Evolutionary conservation across 441 rosid species (phyloP).

Genomic region (California macrophylla): DNA sequence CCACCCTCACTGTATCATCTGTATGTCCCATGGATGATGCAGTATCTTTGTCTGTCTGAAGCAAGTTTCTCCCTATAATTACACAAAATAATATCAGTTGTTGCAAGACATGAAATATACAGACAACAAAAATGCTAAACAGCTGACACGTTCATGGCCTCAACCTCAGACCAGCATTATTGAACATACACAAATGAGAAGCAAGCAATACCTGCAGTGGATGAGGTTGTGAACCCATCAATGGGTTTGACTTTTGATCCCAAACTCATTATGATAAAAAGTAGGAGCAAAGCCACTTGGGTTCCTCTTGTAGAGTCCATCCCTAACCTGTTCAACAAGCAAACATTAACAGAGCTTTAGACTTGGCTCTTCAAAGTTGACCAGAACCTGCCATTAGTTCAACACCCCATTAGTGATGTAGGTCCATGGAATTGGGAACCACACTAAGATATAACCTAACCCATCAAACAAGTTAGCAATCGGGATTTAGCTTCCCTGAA

Average conservation of each 20-base stretch:
- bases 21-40: conserved; percentile 12
- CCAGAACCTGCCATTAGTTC: not conserved
- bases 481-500: no score
- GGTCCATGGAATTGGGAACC: not conserved
- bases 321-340: not conserved
- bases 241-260: not conserved
- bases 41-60: conserved; percentile 21
- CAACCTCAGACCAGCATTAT: not conserved
- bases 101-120: not conserved
- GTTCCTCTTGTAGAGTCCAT: not conserved
- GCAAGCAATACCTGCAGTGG: not conserved
- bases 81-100: not conserved
- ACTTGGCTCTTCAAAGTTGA: not conserved
- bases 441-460: not conserved
- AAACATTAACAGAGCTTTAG: not conserved
- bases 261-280: not conserved
- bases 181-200: not conserved
- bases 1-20: conserved; percentile 48
- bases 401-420: not conserved
- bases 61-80: conserved; percentile 9
- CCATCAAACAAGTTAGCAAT: not conserved
- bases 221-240: not conserved
- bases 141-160: no score
- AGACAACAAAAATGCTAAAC: no score
- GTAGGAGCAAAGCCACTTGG: not conserved